phyloP scores from a whole-genome alignment of 2,329 filamentous ascomycete species.

The Aspergillus phoenicis region DNA sequence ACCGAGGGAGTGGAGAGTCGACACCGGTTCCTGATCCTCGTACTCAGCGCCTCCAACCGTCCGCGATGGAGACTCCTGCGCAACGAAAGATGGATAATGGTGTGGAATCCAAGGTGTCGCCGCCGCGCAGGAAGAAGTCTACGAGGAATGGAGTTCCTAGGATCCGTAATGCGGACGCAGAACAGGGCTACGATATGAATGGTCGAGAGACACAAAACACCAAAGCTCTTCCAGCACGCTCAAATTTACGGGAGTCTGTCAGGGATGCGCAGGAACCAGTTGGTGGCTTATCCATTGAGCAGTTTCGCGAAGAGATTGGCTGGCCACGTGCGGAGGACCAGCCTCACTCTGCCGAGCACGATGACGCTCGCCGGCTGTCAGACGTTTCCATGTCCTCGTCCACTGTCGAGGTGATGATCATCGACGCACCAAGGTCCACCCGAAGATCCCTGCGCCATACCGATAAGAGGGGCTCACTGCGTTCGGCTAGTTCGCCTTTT shows the following conservation, averaged over 20 bases:
- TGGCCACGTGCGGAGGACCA: conserved; percentile 48
- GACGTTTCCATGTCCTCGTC: conserved; percentile 53
- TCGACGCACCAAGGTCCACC: conserved; percentile 52
- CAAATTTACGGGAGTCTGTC: conserved; percentile 38
- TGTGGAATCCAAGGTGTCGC: neutral
- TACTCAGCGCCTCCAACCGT: conserved; percentile 2
- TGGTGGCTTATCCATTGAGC: conserved; percentile 48
- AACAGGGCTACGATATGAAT: conserved; percentile 6
- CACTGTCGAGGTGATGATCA: conserved; percentile 59
- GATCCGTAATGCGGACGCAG: conserved; percentile 4
- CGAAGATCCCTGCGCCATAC: conserved; percentile 55
- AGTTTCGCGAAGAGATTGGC: conserved; percentile 53
- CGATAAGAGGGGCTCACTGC: conserved; percentile 56
- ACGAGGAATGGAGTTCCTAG: conserved; percentile 8
- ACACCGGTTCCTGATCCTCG: neutral
- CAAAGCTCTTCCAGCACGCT: conserved; percentile 28
- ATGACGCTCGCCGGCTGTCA: conserved; percentile 49
- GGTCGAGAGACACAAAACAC: conserved; percentile 21
- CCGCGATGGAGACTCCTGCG: neutral
- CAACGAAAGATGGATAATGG: conserved; percentile 28
- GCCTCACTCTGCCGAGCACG: conserved; percentile 28
- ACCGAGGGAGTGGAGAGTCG: conserved; percentile 6
- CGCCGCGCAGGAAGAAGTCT: conserved; percentile 9
- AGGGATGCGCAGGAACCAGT: conserved; percentile 30
- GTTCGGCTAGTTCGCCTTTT: conserved; percentile 50